Base-by-base conservation (phyloP, 176 grass and related monocot species). In the Cocos nucifera region DNA sequence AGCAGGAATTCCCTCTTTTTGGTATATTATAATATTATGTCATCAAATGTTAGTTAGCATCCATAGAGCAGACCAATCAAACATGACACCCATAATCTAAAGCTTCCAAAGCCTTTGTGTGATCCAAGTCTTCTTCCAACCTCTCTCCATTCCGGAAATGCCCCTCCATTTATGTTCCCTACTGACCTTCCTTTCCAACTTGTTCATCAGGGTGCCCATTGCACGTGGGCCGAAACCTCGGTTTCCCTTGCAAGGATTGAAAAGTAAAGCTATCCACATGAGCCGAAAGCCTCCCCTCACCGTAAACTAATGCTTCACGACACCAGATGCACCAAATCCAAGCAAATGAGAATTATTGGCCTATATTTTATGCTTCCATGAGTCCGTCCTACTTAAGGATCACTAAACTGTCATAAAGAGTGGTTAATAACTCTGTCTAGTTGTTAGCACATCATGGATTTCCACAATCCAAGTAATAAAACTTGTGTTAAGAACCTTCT, bases 371-470 rank as follows among this genome's bases (percentile, higher is more conserved):
- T 59, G 16, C 14, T 16, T 27, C 5, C 16, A 59, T 59, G 22
- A 59, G 22, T 30, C 22, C 3, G 17, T 30, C 4, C 9, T 3
- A 16, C 10, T 26, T 59, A 61, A 18, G 7, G 3, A 61, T 61
- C 23, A 18, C 17, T 15, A 28, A 60, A 52, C 23, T 58, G 19
- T 58, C 39, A 19, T 23, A 57, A 21, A 67, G 26, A 49, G 51
- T 21, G 67, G 65, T 65, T 26, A 66, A 53, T 74, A 74, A 62
- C 59, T 70, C 78, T 51, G 61, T 44, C 83, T 81, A 86, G 69
- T 57, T 67, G 67, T 76, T 74, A 66, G 22, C 58, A 75, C 65
- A 53, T 49, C 70, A 78, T 67, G 52, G 56, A 62, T 82, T 82
- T 78, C 65, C 74, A 57, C 35, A 56, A 53, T 57, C 56, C n/a